Evolutionary conservation across 768 basidiomycete genomes (phyloP), one percentile per base, ranked within the genome.

Genomic region (Mycena chlorophos): DNA sequence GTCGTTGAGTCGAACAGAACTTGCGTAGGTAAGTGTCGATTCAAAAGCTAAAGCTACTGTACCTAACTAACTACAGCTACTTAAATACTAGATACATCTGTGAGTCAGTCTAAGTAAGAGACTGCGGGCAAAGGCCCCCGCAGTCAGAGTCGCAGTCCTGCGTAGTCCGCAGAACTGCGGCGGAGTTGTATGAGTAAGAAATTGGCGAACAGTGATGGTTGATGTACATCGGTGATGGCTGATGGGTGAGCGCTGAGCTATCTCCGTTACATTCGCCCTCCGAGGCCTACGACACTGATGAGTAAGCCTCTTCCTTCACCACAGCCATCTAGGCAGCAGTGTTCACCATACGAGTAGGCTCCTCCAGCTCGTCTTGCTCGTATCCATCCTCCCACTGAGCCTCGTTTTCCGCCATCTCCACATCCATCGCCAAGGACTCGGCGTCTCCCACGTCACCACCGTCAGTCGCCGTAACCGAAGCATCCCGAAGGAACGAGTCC

Each of bases 221-320:
- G n/a, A n/a, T n/a, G n/a, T n/a, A n/a, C n/a, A n/a, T n/a, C n/a
- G n/a, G n/a, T n/a, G n/a, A n/a, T n/a, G n/a, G n/a, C n/a, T n/a
- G n/a, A n/a, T n/a, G n/a, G n/a, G n/a, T n/a, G n/a, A n/a, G n/a
- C n/a, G n/a, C n/a, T n/a, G n/a, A n/a, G n/a, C n/a, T 37, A 37
- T 37, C 42, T 40, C 43, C 43, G 28, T 29, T 45, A 31, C 39
- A 54, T 52, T 52, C 51, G 51, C 51, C 51, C 51, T 52, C 39
- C 51, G 49, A 52, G 51, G 51, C 19, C 42, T 52, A 52, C 39
- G 25, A 29, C 26, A 19, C 28, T 26, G 25, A 37, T 40, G n/a
- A 52, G 39, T 27, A 52, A 52, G 39, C 51, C 51, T 52, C 40
- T 19, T 6, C 40, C 20, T 10, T 10, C 10, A 10, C 40, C 34